Evolutionary conservation across 306 rosid genomes (phyloP).

Genomic region (Castanea mollissima): DNA sequence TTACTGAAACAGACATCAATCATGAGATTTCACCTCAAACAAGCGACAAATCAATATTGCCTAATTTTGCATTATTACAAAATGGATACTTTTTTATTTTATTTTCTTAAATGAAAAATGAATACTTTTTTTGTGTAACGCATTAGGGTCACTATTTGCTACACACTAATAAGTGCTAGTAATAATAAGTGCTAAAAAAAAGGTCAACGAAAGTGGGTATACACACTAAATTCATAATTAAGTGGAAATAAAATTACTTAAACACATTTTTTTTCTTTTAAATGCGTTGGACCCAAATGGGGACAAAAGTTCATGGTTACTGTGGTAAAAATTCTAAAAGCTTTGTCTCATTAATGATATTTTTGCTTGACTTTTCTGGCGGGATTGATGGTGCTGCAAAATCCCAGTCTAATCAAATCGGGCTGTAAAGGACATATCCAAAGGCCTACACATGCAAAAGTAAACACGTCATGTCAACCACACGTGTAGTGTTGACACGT

Average conservation of each 20-base stretch:
- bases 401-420: slow-evolving; percentile 35
- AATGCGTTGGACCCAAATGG: background rate
- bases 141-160: background rate
- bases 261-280: too few species aligned
- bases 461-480: slow-evolving; percentile 34
- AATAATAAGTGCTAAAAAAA: background rate
- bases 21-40: background rate
- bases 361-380: slow-evolving; percentile 13
- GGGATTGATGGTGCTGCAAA: slow-evolving; percentile 4
- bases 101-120: too few species aligned
- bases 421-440: slow-evolving; percentile 27
- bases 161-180: too few species aligned
- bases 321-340: background rate
- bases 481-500: slow-evolving; percentile 46
- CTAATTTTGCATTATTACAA: background rate
- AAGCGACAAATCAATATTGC: too few species aligned
- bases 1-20: background rate
- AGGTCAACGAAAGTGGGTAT: background rate
- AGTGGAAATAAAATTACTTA: background rate
- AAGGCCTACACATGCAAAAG: slow-evolving; percentile 20
- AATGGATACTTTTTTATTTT: background rate
- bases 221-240: background rate
- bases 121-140: background rate
- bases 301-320: background rate
- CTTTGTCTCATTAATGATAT: slow-evolving; percentile 9